Percentiles rank a stretch among this genome's conserved stretches.
Evolutionary conservation across 116 monocot species (phyloP).

Genomic region (Iris pallida): DNA sequence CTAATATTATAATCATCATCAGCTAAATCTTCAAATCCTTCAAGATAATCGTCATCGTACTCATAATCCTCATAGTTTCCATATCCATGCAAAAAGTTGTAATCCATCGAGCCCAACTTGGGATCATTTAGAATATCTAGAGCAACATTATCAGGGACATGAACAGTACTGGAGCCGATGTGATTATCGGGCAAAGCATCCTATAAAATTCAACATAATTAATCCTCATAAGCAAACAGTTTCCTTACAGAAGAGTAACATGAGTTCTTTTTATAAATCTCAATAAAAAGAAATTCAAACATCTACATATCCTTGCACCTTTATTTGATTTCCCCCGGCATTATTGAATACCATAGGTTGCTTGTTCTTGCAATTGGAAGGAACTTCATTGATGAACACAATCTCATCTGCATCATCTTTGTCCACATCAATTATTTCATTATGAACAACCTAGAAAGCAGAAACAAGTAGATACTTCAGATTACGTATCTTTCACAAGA

Average conservation of each 20-base stretch:
- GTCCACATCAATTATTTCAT: conserved; percentile 50
- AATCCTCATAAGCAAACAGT: conserved; percentile 2
- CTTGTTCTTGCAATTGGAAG: conserved; percentile 42
- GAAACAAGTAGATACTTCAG: background rate
- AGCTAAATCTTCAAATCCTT: conserved; percentile 18
- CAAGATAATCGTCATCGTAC: conserved; percentile 26
- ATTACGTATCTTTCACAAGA: background rate
- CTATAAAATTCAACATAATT: conserved; percentile 24
- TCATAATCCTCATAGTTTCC: conserved; percentile 26
- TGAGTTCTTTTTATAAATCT: background rate
- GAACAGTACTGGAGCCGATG: conserved; percentile 23
- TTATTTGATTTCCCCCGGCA: conserved; percentile 19
- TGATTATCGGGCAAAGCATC: conserved; percentile 12
- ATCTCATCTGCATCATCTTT: conserved; percentile 53
- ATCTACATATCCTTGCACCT: conserved; percentile 12
- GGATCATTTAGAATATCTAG: conserved; percentile 5
- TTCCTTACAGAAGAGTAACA: background rate
- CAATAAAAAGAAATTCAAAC: background rate
- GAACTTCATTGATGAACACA: conserved; percentile 40
- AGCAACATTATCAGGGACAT: conserved; percentile 12
- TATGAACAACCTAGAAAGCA: conserved; percentile 16
- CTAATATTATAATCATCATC: conserved; percentile 23
- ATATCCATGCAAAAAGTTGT: conserved; percentile 23
- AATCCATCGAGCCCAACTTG: conserved; percentile 8
- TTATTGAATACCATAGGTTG: conserved; percentile 26